These are phyloP conservation scores for Cytospora paraplurivora DNA, from an alignment of 2,329 filamentous ascomycete genomes.

Conservation along the genomic window DNA sequence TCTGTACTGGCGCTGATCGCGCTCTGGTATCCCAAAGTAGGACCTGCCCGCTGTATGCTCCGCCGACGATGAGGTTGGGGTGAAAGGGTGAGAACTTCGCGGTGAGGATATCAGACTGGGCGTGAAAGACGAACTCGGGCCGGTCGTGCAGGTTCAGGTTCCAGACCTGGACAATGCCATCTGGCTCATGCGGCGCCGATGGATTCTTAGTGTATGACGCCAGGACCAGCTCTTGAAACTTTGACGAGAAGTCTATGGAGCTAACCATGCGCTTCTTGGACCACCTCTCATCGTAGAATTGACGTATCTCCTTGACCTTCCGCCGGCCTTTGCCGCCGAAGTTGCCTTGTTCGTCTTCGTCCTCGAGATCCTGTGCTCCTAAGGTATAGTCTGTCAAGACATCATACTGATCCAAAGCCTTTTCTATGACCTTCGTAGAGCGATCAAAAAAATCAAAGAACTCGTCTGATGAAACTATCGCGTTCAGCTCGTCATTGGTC, in stretches of 20 bases:
- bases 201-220: conserved; percentile 98
- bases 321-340: conserved; percentile 70
- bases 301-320: conserved; percentile 81
- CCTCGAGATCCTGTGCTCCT: conserved; percentile 72
- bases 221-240: conserved; percentile 89
- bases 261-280: conserved; percentile 98
- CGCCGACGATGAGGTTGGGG: conserved; percentile 92
- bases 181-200: conserved; percentile 88
- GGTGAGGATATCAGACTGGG: conserved; percentile 90
- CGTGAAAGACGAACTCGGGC: conserved; percentile 95
- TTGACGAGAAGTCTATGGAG: conserved; percentile 91
- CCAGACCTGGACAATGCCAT: conserved; percentile 95
- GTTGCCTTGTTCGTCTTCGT: conserved; percentile 81
- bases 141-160: conserved; percentile 92
- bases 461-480: conserved; percentile 87
- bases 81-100: conserved; percentile 99
- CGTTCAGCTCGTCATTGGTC: conserved; percentile 81
- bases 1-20: conserved; percentile 86
- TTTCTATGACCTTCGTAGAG: conserved; percentile 95
- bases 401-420: conserved; percentile 93
- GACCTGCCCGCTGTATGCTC: conserved; percentile 95
- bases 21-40: conserved; percentile 95
- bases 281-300: conserved; percentile 95
- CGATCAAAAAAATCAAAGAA: conserved; percentile 95
- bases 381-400: conserved; percentile 93